phyloP scores from a whole-genome alignment of 2,329 filamentous ascomycete species.

The Fusarium armeniacum region DNA sequence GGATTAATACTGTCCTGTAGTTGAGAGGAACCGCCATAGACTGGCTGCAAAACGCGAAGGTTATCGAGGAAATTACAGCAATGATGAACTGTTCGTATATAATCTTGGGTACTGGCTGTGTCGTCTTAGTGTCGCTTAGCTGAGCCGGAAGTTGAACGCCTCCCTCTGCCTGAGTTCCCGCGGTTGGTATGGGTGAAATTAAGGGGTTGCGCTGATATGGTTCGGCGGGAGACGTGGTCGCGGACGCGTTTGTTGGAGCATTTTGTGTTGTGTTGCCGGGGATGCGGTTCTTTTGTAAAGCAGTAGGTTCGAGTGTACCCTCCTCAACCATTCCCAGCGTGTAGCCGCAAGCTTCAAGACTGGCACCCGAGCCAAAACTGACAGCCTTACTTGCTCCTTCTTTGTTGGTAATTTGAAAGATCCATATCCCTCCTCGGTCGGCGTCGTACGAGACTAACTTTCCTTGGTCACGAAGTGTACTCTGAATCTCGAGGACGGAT shows the following conservation, averaged over 20 bases:
- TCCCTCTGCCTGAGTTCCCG: conserved; percentile 43
- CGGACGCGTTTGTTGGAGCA: conserved; percentile 63
- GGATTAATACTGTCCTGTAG: conserved; percentile 65
- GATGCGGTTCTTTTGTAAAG: conserved; percentile 61
- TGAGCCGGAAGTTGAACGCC: conserved; percentile 52
- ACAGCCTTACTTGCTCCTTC: conserved; percentile 53
- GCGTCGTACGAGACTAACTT: conserved; percentile 68
- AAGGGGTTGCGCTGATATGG: conserved; percentile 49
- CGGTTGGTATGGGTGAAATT: conserved; percentile 38
- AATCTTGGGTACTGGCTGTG: conserved; percentile 55
- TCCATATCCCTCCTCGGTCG: conserved; percentile 66
- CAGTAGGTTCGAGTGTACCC: conserved; percentile 64
- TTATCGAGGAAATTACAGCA: conserved; percentile 66
- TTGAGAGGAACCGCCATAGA: conserved; percentile 67
- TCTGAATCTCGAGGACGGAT: conserved; percentile 66
- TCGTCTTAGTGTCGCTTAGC: conserved; percentile 43
- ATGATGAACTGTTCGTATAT: conserved; percentile 69
- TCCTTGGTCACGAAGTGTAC: conserved; percentile 64
- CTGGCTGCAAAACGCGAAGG: conserved; percentile 63
- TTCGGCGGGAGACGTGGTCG: conserved; percentile 59
- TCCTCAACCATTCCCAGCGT: conserved; percentile 63
- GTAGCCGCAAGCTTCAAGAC: conserved; percentile 61
- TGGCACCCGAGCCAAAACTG: conserved; percentile 53
- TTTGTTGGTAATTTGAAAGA: conserved; percentile 64
- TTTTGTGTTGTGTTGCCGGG: conserved; percentile 58